Percentiles rank a stretch among this genome's conserved stretches.
Evolutionary conservation across 192 early-diverging fungal species (phyloP).

Genomic region (Coemansia sp.): DNA sequence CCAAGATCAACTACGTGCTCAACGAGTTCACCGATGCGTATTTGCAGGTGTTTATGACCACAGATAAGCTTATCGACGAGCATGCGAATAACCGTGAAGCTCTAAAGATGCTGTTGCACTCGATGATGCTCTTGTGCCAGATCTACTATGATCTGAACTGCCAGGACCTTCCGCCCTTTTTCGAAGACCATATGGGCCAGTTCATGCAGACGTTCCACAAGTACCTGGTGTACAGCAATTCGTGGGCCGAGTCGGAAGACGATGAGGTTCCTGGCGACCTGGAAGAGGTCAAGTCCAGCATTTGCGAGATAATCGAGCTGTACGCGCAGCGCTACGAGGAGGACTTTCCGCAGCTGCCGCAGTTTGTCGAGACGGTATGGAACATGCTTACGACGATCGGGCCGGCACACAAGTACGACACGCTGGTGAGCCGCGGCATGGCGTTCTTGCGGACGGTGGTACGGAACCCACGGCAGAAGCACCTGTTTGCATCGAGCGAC

Average conservation of each 20-base stretch:
- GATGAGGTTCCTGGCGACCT: slow-evolving; percentile 81
- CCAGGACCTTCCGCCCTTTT: slow-evolving; percentile 96
- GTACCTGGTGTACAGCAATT: slow-evolving; percentile 81
- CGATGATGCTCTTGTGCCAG: slow-evolving; percentile 74
- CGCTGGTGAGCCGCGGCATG: slow-evolving; percentile 86
- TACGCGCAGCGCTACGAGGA: slow-evolving; percentile 92
- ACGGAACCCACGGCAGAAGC: slow-evolving; percentile 64
- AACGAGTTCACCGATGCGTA: slow-evolving; percentile 80
- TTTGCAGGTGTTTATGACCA: slow-evolving; percentile 77
- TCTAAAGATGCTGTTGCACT: slow-evolving; percentile 70
- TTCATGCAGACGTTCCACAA: slow-evolving; percentile 86
- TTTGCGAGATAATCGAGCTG: slow-evolving; percentile 88
- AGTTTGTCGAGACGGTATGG: slow-evolving; percentile 91
- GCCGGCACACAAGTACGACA: slow-evolving; percentile 73
- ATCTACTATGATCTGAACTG: slow-evolving; percentile 94
- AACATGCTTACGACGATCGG: slow-evolving; percentile 74
- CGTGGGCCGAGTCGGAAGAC: slow-evolving; percentile 65
- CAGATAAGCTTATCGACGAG: slow-evolving; percentile 73
- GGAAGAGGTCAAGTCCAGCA: slow-evolving; percentile 88
- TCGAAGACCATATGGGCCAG: slow-evolving; percentile 83
- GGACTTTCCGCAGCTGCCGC: slow-evolving; percentile 72
- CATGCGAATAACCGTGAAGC: slow-evolving; percentile 62
- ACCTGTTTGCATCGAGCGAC: slow-evolving; percentile 71
- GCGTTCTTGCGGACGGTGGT: slow-evolving; percentile 86
- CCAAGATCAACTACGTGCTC: slow-evolving; percentile 90